Percentiles rank a stretch among this genome's conserved stretches.
phyloP scores from a whole-genome alignment of 305 asterid genomes.

The Solanum hybrid region DNA sequence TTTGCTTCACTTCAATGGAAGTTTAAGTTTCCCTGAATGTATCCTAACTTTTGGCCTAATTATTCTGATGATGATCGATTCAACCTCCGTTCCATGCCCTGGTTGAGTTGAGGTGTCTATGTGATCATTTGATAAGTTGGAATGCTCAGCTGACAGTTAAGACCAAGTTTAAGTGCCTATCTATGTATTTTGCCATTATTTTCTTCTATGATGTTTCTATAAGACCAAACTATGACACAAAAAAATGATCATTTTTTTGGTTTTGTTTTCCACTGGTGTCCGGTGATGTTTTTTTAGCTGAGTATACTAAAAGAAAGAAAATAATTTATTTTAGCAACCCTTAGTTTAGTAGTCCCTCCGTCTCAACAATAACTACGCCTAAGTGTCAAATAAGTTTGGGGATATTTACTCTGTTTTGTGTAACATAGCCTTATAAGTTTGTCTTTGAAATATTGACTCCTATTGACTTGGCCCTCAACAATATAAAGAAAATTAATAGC shows the following conservation, averaged over 20 bases:
- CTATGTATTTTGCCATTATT: neutral
- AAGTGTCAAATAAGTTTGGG: too few relatives aligned
- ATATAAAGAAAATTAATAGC: slow-evolving; percentile 12
- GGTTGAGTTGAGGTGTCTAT: neutral
- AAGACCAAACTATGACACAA: neutral
- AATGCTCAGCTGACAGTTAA: neutral
- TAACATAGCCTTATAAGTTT: neutral
- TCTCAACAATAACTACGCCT: too few relatives aligned
- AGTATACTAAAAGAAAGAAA: too few relatives aligned
- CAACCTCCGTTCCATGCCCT: too few relatives aligned
- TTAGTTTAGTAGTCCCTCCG: too few relatives aligned
- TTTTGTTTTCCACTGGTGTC: too few relatives aligned
- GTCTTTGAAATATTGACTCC: neutral
- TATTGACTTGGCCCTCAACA: neutral
- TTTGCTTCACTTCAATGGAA: too few relatives aligned
- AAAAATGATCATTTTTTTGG: neutral
- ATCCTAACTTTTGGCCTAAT: too few relatives aligned
- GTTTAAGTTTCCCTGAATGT: too few relatives aligned
- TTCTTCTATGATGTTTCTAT: neutral
- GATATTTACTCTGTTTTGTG: neutral
- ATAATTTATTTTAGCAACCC: too few relatives aligned
- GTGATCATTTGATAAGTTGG: neutral
- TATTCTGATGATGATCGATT: too few relatives aligned
- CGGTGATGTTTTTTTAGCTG: too few relatives aligned
- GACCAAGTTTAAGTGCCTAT: neutral